Evolutionary conservation across 805 yeast genomes (phyloP).

Genomic region (Lachancea fermentati): DNA sequence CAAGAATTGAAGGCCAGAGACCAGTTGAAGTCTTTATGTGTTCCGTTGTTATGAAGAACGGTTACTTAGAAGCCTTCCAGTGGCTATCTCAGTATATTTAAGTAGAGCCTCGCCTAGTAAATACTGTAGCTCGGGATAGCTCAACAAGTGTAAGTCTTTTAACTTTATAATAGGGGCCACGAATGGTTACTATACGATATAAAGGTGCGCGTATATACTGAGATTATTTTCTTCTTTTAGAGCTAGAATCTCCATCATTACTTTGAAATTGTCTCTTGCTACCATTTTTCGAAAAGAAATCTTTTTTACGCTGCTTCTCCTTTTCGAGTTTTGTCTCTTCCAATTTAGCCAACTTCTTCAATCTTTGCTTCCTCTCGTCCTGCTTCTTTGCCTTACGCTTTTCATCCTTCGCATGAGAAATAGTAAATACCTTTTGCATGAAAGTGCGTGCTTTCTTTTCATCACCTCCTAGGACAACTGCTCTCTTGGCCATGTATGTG

Average conservation of each 20-base stretch:
- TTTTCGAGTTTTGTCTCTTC: slow-evolving; percentile 68
- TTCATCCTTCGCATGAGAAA: slow-evolving; percentile 78
- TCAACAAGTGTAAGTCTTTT: neutral
- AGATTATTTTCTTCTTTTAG: slow-evolving; percentile 23
- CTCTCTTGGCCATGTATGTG: slow-evolving; percentile 83
- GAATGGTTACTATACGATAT: neutral
- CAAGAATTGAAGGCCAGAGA: slow-evolving; percentile 63
- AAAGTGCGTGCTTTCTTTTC: slow-evolving; percentile 90
- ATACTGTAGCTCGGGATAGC: neutral
- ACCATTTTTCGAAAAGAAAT: slow-evolving; percentile 68
- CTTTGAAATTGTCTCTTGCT: slow-evolving; percentile 47
- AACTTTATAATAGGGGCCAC: neutral
- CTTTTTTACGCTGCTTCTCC: slow-evolving; percentile 82
- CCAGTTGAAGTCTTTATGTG: slow-evolving; percentile 97
- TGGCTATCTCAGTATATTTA: slow-evolving; percentile 96
- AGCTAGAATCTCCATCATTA: slow-evolving; percentile 26
- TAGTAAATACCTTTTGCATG: slow-evolving; percentile 79
- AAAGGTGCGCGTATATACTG: too few relatives aligned
- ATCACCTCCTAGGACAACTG: slow-evolving; percentile 87
- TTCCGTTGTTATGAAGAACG: slow-evolving; percentile 97
- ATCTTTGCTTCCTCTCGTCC: slow-evolving; percentile 67
- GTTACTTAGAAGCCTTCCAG: slow-evolving; percentile 96
- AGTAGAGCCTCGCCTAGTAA: slow-evolving; percentile 4
- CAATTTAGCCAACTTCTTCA: slow-evolving; percentile 68
- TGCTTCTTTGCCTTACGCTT: slow-evolving; percentile 68